These are phyloP conservation scores for Solanum bulbocastanum DNA, from an alignment of 257 asterid species.

Conservation along the genomic window DNA sequence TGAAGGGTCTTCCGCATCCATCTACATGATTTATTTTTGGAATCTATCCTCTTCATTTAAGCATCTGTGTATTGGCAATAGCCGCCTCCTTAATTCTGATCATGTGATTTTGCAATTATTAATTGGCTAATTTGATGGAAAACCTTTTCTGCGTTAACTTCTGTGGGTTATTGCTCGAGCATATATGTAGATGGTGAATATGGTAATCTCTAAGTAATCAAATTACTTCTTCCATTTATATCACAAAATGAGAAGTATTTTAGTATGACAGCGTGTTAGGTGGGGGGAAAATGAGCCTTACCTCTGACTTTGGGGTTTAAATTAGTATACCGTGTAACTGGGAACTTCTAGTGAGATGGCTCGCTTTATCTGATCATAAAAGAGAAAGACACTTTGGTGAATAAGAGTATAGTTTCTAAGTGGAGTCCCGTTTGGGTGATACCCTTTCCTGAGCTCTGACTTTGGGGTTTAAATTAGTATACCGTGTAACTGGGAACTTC, in stretches of 20 bases:
- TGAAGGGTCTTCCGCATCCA: background rate
- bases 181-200: background rate
- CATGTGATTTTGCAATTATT: background rate
- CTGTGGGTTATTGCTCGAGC: background rate
- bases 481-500: background rate
- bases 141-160: background rate
- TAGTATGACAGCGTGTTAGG: background rate
- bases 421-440: too few relatives aligned
- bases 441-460: too few relatives aligned
- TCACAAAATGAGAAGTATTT: background rate
- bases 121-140: background rate
- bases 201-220: background rate
- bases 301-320: background rate
- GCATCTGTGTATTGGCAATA: background rate
- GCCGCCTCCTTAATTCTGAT: background rate
- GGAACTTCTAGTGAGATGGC: background rate
- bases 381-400: too few relatives aligned
- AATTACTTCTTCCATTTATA: background rate
- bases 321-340: background rate
- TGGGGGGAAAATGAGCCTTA: background rate
- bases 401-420: too few relatives aligned
- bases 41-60: background rate
- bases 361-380: too few relatives aligned
- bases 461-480: background rate
- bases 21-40: background rate